Conservation (phyloP, 192 early-diverging fungal genomes). For the Hyaloraphidium curvatum region DNA sequence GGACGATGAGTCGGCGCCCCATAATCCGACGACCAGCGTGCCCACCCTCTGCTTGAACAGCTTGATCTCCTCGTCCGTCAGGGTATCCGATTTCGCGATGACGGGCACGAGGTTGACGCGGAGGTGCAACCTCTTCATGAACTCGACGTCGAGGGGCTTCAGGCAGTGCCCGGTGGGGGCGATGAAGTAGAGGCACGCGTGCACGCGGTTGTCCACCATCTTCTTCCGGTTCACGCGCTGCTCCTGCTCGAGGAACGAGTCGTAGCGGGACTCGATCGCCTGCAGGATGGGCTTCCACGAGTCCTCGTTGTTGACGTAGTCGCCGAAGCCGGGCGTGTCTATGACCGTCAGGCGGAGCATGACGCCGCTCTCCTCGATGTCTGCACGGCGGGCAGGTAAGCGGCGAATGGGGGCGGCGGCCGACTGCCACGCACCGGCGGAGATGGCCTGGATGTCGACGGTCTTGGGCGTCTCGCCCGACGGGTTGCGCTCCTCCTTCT, state of each 20-base stretch:
- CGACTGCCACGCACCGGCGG: constrained; percentile 49
- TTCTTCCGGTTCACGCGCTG: constrained; percentile 64
- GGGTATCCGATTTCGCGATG: constrained; percentile 74
- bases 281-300: constrained; percentile 95
- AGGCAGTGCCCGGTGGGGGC: constrained; percentile 89
- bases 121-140: constrained; percentile 80
- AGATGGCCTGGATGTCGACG: constrained; percentile 95
- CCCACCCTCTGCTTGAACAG: constrained; percentile 6
- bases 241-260: constrained; percentile 83
- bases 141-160: constrained; percentile 81
- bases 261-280: constrained; percentile 96
- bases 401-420: background rate
- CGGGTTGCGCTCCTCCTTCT: constrained; percentile 44
- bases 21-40: background rate
- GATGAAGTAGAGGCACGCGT: constrained; percentile 98
- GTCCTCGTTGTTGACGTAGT: constrained; percentile 83
- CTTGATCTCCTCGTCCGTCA: constrained; percentile 41
- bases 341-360: constrained; percentile 88
- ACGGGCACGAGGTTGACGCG: constrained; percentile 78
- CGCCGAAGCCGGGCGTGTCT: constrained; percentile 77
- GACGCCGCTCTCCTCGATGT: constrained; percentile 97
- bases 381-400: constrained; percentile 3
- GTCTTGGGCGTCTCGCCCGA: constrained; percentile 84
- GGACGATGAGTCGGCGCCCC: background rate
- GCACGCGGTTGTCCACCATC: constrained; percentile 83